Evolutionary conservation across 2,329 filamentous ascomycete genomes (phyloP).

Genomic region (Fusarium tanahbumbuense): DNA sequence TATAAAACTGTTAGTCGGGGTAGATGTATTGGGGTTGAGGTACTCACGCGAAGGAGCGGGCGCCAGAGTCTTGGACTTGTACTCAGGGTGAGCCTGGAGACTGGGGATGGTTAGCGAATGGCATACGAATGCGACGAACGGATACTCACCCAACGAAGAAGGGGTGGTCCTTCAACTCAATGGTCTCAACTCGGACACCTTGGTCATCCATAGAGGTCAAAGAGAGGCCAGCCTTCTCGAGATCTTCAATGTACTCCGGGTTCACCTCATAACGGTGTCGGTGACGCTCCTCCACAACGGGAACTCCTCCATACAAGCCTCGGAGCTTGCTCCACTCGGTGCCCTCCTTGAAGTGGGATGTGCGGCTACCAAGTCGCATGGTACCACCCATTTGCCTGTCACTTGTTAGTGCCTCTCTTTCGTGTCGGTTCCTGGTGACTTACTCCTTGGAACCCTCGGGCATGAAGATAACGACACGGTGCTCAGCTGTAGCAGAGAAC

Average conservation of each 20-base stretch:
- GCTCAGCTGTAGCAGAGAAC: conserved; percentile 65
- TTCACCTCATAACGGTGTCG: conserved; percentile 94
- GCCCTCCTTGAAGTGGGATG: conserved; percentile 78
- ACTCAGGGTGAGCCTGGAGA: conserved; percentile 74
- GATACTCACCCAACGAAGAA: conserved; percentile 35
- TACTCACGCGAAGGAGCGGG: conserved; percentile 68
- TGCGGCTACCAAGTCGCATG: conserved; percentile 83
- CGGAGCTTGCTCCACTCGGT: conserved; percentile 84
- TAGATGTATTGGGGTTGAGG: no score
- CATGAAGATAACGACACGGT: conserved; percentile 89
- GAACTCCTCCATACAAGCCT: conserved; percentile 73
- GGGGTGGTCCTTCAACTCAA: conserved; percentile 40
- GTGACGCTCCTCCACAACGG: conserved; percentile 77
- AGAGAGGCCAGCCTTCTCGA: conserved; percentile 76
- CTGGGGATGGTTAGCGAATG: conserved; percentile 63
- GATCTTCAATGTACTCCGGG: conserved; percentile 75
- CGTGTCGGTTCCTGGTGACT: conserved; percentile 5
- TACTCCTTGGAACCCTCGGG: conserved; percentile 71
- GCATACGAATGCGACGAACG: not conserved
- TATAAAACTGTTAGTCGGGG: conserved; percentile 5
- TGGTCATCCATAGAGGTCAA: conserved; percentile 57
- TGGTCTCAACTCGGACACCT: conserved; percentile 34
- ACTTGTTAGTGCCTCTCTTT: conserved; percentile 1
- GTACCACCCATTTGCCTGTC: conserved; percentile 73
- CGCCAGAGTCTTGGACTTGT: conserved; percentile 77